A percentile compares a stretch with the other conserved stretches of the same genome.
Evolutionary conservation across 768 basidiomycete genomes (phyloP).

Genomic region (Arthromyces matolae): DNA sequence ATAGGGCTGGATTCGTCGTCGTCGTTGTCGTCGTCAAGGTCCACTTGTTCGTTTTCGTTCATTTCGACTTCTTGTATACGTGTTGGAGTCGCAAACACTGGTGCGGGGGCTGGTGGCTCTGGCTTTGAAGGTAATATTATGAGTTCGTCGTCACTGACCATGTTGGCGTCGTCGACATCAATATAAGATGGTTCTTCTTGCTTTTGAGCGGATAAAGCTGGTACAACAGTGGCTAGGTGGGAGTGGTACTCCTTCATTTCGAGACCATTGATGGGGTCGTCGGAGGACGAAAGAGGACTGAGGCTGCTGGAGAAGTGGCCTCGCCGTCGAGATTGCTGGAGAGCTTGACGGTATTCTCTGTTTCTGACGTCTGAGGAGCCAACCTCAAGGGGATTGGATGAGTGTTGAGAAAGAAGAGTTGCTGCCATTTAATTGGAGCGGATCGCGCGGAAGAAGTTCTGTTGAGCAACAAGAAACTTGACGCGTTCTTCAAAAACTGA

Average conservation of each 20-base stretch:
- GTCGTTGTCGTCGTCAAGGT: too few relatives aligned
- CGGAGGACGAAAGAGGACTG: constrained; percentile 43
- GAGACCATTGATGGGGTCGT: constrained; percentile 45
- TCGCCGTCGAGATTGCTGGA: constrained; percentile 21
- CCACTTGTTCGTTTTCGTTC: constrained; percentile 8
- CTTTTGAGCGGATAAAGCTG: constrained; percentile 16
- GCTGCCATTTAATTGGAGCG: constrained; percentile 28
- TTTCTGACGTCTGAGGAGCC: constrained; percentile 58
- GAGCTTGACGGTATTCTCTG: constrained; percentile 38
- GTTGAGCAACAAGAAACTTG: constrained; percentile 1
- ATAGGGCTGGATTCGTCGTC: constrained; percentile 31
- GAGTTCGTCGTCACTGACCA: constrained; percentile 42
- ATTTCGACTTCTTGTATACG: neutral
- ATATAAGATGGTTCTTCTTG: constrained; percentile 24
- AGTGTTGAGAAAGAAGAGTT: constrained; percentile 58
- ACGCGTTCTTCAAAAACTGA: constrained; percentile 11
- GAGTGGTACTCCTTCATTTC: constrained; percentile 45
- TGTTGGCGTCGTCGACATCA: constrained; percentile 50
- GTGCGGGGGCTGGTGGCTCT: neutral
- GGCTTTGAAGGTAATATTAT: constrained; percentile 9
- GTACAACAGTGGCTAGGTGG: constrained; percentile 46
- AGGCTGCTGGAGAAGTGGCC: constrained; percentile 11
- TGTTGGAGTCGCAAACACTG: neutral
- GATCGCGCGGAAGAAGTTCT: constrained; percentile 2
- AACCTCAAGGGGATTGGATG: constrained; percentile 71